phyloP scores from a whole-genome alignment of 2,329 filamentous ascomycete species.

The Pyrenochaeta sp. region DNA sequence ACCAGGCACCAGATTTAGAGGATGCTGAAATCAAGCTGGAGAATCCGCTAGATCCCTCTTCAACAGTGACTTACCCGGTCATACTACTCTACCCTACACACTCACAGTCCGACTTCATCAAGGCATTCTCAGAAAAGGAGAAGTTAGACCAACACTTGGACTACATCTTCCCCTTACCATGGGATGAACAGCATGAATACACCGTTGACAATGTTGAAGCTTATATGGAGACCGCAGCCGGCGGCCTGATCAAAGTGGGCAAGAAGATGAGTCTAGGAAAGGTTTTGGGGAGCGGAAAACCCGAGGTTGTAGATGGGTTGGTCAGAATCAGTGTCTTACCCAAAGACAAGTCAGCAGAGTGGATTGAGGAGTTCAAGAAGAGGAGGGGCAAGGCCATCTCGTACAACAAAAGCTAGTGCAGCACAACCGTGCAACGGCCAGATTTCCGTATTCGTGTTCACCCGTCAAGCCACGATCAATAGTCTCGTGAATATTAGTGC shows the following conservation, averaged over 20 bases:
- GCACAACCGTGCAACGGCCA: not conserved
- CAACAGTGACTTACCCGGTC: constrained; percentile 77
- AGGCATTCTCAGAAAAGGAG: constrained; percentile 81
- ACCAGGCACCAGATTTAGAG: constrained; percentile 83
- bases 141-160: constrained; percentile 77
- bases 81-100: constrained; percentile 86
- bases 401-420: not conserved
- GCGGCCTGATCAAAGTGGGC: constrained; percentile 87
- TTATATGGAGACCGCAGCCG: constrained; percentile 83
- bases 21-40: constrained; percentile 77
- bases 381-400: constrained; percentile 58
- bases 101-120: constrained; percentile 88
- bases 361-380: constrained; percentile 85
- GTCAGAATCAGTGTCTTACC: constrained; percentile 86
- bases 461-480: not conserved
- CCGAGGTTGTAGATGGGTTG: constrained; percentile 88
- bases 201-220: constrained; percentile 74
- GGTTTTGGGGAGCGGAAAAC: constrained; percentile 76
- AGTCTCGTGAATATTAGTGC: not conserved
- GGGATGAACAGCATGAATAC: constrained; percentile 79
- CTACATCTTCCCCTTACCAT: constrained; percentile 88
- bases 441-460: not conserved
- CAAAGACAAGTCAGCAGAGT: constrained; percentile 71
- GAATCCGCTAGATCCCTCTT: constrained; percentile 76
- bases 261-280: constrained; percentile 82